Evolutionary conservation across 2,329 filamentous ascomycete species (phyloP).

Genomic region (Xylaria digitata): DNA sequence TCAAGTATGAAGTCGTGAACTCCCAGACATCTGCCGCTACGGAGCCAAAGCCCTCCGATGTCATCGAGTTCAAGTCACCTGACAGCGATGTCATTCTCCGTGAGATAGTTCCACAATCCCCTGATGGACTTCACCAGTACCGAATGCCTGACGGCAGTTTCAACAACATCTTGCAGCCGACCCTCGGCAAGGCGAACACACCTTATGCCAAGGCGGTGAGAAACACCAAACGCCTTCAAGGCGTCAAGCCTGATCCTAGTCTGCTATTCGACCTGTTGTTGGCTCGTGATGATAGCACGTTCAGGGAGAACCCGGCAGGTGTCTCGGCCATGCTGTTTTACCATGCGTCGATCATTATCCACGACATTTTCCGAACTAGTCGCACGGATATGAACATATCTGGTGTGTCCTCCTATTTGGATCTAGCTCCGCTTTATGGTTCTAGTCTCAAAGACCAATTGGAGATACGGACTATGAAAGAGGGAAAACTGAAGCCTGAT

Average conservation of each 20-base stretch:
- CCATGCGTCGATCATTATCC: constrained; percentile 75
- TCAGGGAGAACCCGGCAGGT: constrained; percentile 74
- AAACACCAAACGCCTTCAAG: constrained; percentile 66
- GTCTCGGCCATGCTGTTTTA: constrained; percentile 82
- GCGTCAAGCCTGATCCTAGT: constrained; percentile 71
- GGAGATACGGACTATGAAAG: constrained; percentile 69
- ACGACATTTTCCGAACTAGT: constrained; percentile 72
- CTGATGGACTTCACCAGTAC: constrained; percentile 51
- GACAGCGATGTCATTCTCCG: constrained; percentile 53
- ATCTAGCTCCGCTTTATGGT: constrained; percentile 79
- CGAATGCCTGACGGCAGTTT: constrained; percentile 55
- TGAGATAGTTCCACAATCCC: constrained; percentile 52
- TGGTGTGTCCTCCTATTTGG: constrained; percentile 78
- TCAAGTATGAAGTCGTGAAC: constrained; percentile 54
- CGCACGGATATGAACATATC: constrained; percentile 71
- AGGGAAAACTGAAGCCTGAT: constrained; percentile 77
- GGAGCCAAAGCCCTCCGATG: constrained; percentile 49
- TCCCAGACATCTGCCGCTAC: constrained; percentile 49
- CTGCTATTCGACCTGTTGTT: constrained; percentile 76
- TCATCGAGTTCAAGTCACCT: constrained; percentile 56
- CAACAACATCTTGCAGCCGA: constrained; percentile 71
- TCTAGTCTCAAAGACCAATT: constrained; percentile 72
- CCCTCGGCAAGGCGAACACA: constrained; percentile 72
- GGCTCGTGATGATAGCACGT: constrained; percentile 63
- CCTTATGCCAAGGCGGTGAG: constrained; percentile 76